These are phyloP conservation scores for Odontarrhena argentea DNA, from an alignment of 345 rosid genomes.

Conservation along the genomic window DNA sequence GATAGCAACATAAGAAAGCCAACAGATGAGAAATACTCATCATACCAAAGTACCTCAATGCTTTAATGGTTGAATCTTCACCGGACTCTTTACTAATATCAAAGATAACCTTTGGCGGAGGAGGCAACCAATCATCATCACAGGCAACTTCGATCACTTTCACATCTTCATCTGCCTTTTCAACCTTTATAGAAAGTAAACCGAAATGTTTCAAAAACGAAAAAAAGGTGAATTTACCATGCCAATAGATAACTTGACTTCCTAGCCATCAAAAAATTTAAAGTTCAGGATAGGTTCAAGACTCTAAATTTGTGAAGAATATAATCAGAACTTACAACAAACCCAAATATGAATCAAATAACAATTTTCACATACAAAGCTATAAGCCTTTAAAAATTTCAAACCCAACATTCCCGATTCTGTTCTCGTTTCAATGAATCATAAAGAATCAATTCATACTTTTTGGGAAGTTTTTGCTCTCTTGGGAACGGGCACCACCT, in stretches of 20 bases:
- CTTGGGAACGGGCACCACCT: slow-evolving; percentile 24
- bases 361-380: background rate
- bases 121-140: slow-evolving; percentile 80
- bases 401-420: background rate
- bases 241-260: background rate
- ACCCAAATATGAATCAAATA: slow-evolving; percentile 10
- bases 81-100: slow-evolving; percentile 32
- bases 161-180: slow-evolving; percentile 41
- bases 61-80: slow-evolving; percentile 67
- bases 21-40: background rate
- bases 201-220: background rate
- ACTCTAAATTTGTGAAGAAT: background rate
- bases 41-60: slow-evolving; percentile 55
- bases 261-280: background rate
- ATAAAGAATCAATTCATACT: slow-evolving; percentile 24
- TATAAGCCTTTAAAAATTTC: background rate
- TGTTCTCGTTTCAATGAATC: background rate
- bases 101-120: slow-evolving; percentile 53
- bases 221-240: background rate
- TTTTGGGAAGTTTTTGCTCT: slow-evolving; percentile 22
- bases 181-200: slow-evolving; percentile 24
- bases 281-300: background rate
- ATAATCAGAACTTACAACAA: background rate
- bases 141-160: slow-evolving; percentile 43
- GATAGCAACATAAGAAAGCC: background rate